Percentiles rank a stretch among this genome's conserved stretches.
phyloP scores from a whole-genome alignment of 1,139 yeast genomes.

The Protomyces arabidopsidicola region DNA sequence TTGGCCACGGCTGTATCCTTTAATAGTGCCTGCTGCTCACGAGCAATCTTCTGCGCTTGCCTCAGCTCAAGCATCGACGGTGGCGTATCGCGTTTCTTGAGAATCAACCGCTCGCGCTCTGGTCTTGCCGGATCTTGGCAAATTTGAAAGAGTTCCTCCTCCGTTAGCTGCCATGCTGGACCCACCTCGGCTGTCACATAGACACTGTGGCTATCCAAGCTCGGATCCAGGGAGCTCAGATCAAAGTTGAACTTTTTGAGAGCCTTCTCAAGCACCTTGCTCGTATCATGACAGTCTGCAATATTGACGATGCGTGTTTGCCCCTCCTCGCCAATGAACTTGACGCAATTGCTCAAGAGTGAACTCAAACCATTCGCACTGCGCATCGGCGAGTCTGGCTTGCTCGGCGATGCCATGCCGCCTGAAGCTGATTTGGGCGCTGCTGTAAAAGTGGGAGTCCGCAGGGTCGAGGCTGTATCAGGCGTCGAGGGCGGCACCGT shows the following conservation, averaged over 20 bases:
- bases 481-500: not conserved
- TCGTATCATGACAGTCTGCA: conserved; percentile 76
- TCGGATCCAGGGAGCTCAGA: conserved; percentile 10
- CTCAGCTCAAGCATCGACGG: conserved; percentile 69
- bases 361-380: conserved; percentile 15
- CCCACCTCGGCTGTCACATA: conserved; percentile 40
- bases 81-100: conserved; percentile 58
- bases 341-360: conserved; percentile 46
- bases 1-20: conserved; percentile 27
- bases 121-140: conserved; percentile 69
- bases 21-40: conserved; percentile 31
- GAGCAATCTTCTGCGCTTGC: conserved; percentile 48
- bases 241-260: conserved; percentile 48
- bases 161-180: conserved; percentile 54
- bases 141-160: conserved; percentile 74
- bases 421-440: not conserved
- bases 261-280: conserved; percentile 67
- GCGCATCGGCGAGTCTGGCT: conserved; percentile 18
- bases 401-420: not conserved
- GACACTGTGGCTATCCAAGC: conserved; percentile 15
- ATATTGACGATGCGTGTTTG: conserved; percentile 67
- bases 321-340: conserved; percentile 60
- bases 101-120: conserved; percentile 68
- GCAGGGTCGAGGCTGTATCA: not conserved
- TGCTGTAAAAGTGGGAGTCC: not conserved